Conservation (phyloP, 2,329 filamentous ascomycete genomes). For the Epichloe glyceriae region DNA sequence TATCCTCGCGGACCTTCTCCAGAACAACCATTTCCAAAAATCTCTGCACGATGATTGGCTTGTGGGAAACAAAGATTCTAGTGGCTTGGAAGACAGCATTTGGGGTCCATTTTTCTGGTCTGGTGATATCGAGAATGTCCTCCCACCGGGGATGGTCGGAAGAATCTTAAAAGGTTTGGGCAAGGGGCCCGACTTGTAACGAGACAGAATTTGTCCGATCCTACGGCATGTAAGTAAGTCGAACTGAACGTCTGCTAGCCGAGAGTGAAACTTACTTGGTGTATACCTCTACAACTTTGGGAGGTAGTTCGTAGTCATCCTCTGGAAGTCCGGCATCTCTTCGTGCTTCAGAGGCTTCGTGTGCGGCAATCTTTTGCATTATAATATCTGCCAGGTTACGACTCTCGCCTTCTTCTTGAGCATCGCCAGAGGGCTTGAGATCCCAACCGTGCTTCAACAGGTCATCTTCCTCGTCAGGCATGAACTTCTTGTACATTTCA, state of each 20-base stretch:
- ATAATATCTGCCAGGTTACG: conserved; percentile 90
- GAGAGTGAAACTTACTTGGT: conserved; percentile 48
- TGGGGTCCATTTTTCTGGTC: conserved; percentile 60
- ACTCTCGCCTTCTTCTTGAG: conserved; percentile 34
- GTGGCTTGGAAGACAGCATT: conserved; percentile 81
- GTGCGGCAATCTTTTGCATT: conserved; percentile 81
- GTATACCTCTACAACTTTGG: conserved; percentile 89
- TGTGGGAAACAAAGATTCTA: conserved; percentile 79
- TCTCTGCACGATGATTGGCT: conserved; percentile 64
- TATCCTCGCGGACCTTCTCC: conserved; percentile 84
- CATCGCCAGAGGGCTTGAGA: conserved; percentile 30
- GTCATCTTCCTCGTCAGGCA: conserved; percentile 59
- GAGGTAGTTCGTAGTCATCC: conserved; percentile 74
- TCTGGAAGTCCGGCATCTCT: conserved; percentile 43
- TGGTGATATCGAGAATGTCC: conserved; percentile 72
- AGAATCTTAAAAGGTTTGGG: conserved; percentile 97
- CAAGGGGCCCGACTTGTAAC: conserved; percentile 91
- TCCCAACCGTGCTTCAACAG: conserved; percentile 56
- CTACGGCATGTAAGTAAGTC: conserved; percentile 26
- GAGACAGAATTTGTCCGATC: conserved; percentile 74
- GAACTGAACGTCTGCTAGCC: not conserved
- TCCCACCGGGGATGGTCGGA: conserved; percentile 82
- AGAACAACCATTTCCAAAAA: conserved; percentile 83
- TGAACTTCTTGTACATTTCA: conserved; percentile 82
- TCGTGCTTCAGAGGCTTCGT: conserved; percentile 56